A percentile compares a stretch with the other conserved stretches of the same genome.
Evolutionary conservation across 2,329 filamentous ascomycete genomes (phyloP).

Genomic region (Atkinsonella hypoxylon): DNA sequence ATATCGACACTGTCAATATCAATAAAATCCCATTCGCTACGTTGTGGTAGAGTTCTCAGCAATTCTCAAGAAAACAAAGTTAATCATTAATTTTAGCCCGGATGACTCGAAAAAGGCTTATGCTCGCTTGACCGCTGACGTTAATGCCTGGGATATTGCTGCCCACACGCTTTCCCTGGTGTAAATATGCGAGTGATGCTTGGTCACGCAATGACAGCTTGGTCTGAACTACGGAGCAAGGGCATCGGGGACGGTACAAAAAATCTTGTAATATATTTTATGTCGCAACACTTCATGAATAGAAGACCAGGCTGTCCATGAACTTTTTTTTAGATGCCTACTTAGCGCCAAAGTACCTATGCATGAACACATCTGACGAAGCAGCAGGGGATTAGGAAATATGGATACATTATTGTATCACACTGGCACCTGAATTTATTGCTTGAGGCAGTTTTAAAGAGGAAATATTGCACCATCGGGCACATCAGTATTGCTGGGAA

Average conservation of each 20-base stretch:
- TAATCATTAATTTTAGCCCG: conserved; percentile 43
- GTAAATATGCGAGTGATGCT: conserved; percentile 38
- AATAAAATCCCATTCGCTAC: conserved; percentile 97
- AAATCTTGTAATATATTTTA: conserved; percentile 21
- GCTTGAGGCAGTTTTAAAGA: no score
- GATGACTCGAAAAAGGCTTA: conserved; percentile 99
- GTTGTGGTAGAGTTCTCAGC: conserved; percentile 14
- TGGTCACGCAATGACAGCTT: conserved; percentile 30
- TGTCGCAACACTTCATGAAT: conserved; percentile 21
- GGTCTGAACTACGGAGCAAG: conserved; percentile 22
- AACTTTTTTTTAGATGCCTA: not conserved
- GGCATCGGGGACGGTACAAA: conserved; percentile 27
- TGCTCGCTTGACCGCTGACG: conserved; percentile 86
- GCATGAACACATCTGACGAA: no score
- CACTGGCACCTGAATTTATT: no score
- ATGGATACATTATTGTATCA: no score
- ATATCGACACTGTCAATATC: conserved; percentile 96
- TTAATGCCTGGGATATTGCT: conserved; percentile 97
- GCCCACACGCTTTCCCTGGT: conserved; percentile 98
- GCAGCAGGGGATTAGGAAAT: no score
- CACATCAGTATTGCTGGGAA: no score
- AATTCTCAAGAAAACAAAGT: not conserved
- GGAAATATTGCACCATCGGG: no score
- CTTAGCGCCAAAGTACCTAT: no score
- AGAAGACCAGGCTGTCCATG: conserved; percentile 14